phyloP scores from a whole-genome alignment of 2,329 filamentous ascomycete genomes.

The Monosporascus sp. region DNA sequence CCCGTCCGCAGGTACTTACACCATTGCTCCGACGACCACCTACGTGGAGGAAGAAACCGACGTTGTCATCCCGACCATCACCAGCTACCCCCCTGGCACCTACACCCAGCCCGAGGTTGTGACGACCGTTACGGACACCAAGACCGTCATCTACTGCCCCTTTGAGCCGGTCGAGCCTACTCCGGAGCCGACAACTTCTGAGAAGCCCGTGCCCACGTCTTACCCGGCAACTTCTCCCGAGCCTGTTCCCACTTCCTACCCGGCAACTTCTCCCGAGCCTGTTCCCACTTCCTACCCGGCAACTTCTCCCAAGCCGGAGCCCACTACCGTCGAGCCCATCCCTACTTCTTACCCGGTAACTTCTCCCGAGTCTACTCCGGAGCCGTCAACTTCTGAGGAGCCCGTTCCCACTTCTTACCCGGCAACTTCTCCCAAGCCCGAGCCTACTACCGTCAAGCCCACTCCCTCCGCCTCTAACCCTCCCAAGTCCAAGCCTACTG shows the following conservation, averaged over 20 bases:
- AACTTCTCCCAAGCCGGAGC: constrained; percentile 7
- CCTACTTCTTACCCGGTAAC: constrained; percentile 20
- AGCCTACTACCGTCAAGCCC: constrained; percentile 20
- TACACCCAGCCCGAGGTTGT: constrained; percentile 65
- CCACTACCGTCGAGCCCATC: too few species aligned
- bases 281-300: constrained; percentile 18
- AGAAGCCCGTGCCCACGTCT: constrained; percentile 17
- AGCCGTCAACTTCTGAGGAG: constrained; percentile 8
- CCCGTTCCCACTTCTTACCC: constrained; percentile 12
- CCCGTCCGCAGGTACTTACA: constrained; percentile 70
- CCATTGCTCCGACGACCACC: constrained; percentile 64
- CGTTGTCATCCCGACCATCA: constrained; percentile 61
- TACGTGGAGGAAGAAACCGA: constrained; percentile 48
- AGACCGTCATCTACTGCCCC: constrained; percentile 66
- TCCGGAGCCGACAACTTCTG: constrained; percentile 17
- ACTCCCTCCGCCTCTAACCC: constrained; percentile 13
- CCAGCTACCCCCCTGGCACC: constrained; percentile 61
- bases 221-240: constrained; percentile 9
- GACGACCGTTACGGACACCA: constrained; percentile 64
- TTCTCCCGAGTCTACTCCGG: constrained; percentile 5
- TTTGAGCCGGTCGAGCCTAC: constrained; percentile 32
- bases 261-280: constrained; percentile 13
- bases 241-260: constrained; percentile 17
- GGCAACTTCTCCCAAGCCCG: constrained; percentile 10
- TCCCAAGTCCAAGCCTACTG: constrained; percentile 17